Evolutionary conservation across 345 rosid species (phyloP).

Genomic region (Lepidium africanum): DNA sequence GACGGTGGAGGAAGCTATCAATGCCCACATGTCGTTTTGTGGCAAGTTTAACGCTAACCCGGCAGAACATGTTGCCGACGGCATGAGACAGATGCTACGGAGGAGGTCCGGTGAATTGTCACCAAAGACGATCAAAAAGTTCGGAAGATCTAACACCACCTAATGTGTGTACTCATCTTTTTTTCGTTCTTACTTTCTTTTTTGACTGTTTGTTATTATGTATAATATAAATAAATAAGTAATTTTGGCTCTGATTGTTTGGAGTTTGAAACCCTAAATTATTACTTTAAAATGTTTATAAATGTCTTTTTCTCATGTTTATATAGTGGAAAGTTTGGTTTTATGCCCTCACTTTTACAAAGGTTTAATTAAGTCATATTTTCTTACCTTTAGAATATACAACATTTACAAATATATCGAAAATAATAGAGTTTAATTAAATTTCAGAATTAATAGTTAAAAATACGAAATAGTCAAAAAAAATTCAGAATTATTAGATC

Average conservation of each 20-base stretch:
- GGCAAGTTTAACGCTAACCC: slow-evolving; percentile 81
- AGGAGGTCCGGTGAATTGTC: slow-evolving; percentile 65
- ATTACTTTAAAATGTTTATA: too few relatives aligned
- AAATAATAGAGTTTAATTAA: too few relatives aligned
- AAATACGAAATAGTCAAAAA: too few relatives aligned
- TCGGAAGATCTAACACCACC: slow-evolving; percentile 53
- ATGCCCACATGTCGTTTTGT: slow-evolving; percentile 90
- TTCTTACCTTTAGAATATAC: too few relatives aligned
- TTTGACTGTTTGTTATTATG: background rate
- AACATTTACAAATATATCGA: too few relatives aligned
- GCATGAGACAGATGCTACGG: slow-evolving; percentile 93
- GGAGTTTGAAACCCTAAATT: background rate
- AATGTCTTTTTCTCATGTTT: too few relatives aligned
- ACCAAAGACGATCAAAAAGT: slow-evolving; percentile 56
- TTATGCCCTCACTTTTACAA: too few relatives aligned
- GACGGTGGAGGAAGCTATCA: slow-evolving; percentile 72
- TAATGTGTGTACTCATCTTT: slow-evolving; percentile 18
- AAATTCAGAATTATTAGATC: too few relatives aligned
- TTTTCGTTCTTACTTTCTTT: background rate
- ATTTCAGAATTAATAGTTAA: too few relatives aligned
- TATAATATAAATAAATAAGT: background rate
- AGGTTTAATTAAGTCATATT: too few relatives aligned
- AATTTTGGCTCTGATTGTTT: background rate
- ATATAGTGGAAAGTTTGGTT: too few relatives aligned
- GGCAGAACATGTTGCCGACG: slow-evolving; percentile 83